Evolutionary conservation across 2,329 filamentous ascomycete species (phyloP).

Genomic region (Aspergillus sp.): DNA sequence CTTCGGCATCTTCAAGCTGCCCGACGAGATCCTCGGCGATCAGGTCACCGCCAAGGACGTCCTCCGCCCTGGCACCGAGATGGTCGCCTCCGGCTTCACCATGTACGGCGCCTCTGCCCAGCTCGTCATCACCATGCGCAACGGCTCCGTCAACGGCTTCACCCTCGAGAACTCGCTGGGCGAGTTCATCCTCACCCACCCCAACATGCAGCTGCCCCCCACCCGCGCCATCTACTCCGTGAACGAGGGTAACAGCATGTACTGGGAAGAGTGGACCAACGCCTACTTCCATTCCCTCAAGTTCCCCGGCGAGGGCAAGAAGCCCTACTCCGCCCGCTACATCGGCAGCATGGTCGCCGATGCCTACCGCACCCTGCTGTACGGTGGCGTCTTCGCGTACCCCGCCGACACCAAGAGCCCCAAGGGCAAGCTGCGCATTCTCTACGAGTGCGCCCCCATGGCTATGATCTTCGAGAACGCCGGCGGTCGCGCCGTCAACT

Average conservation of each 20-base stretch:
- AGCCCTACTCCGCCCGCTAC: constrained; percentile 93
- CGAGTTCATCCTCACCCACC: constrained; percentile 98
- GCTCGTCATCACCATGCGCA: constrained; percentile 95
- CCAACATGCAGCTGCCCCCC: constrained; percentile 83
- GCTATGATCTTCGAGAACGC: constrained; percentile 99
- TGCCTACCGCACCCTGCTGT: constrained; percentile 90
- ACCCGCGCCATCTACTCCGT: constrained; percentile 89
- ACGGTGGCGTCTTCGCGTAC: constrained; percentile 97
- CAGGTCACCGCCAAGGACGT: constrained; percentile 70
- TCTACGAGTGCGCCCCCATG: constrained; percentile 99
- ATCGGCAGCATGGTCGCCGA: constrained; percentile 99
- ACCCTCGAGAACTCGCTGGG: constrained; percentile 94
- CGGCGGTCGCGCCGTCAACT: constrained; percentile 88
- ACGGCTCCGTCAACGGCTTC: constrained; percentile 90
- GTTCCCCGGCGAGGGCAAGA: constrained; percentile 65
- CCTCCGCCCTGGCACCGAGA: constrained; percentile 82
- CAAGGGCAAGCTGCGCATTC: constrained; percentile 94
- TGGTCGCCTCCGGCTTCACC: constrained; percentile 95
- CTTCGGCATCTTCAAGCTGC: constrained; percentile 89
- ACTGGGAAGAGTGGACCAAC: constrained; percentile 88
- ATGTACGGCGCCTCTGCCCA: constrained; percentile 99
- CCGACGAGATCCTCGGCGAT: constrained; percentile 60
- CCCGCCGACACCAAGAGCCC: constrained; percentile 97
- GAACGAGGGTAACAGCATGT: constrained; percentile 96
- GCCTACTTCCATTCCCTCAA: constrained; percentile 89